Evolutionary conservation across 2,329 filamentous ascomycete genomes (phyloP).

Genomic region (Penicillium capsulatum): DNA sequence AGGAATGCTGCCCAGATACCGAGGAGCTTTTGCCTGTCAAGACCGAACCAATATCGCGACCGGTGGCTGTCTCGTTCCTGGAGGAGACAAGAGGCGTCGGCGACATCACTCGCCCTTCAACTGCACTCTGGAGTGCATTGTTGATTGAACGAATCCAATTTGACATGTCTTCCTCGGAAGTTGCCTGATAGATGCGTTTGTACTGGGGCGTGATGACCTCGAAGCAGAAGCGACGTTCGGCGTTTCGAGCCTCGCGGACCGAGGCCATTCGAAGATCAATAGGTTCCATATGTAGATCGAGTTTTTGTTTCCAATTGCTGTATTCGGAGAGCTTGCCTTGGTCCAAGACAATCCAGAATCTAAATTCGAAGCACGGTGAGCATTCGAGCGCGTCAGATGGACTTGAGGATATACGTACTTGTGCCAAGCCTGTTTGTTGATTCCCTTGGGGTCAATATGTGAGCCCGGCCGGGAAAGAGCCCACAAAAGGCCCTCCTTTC

Average conservation of each 20-base stretch:
- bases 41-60: constrained; percentile 86
- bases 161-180: constrained; percentile 96
- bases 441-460: constrained; percentile 87
- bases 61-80: constrained; percentile 56
- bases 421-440: constrained; percentile 98
- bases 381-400: not conserved
- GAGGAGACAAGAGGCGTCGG: constrained; percentile 43
- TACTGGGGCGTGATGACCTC: constrained; percentile 96
- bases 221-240: constrained; percentile 93
- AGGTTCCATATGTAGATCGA: constrained; percentile 95
- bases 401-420: constrained; percentile 61
- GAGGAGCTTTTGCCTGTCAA: constrained; percentile 83
- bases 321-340: constrained; percentile 97
- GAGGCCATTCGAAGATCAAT: constrained; percentile 97
- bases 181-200: constrained; percentile 95
- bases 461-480: constrained; percentile 87
- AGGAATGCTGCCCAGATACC: constrained; percentile 52
- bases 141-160: constrained; percentile 96
- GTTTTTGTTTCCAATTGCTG: constrained; percentile 97
- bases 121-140: constrained; percentile 91
- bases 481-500: constrained; percentile 94
- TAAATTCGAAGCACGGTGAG: constrained; percentile 33
- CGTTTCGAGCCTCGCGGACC: constrained; percentile 89
- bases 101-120: constrained; percentile 68
- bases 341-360: constrained; percentile 97